Evolutionary conservation across 2,329 filamentous ascomycete species (phyloP), one percentile per base, ranked within the genome.

Genomic region (Gaeumannomyces sp.): DNA sequence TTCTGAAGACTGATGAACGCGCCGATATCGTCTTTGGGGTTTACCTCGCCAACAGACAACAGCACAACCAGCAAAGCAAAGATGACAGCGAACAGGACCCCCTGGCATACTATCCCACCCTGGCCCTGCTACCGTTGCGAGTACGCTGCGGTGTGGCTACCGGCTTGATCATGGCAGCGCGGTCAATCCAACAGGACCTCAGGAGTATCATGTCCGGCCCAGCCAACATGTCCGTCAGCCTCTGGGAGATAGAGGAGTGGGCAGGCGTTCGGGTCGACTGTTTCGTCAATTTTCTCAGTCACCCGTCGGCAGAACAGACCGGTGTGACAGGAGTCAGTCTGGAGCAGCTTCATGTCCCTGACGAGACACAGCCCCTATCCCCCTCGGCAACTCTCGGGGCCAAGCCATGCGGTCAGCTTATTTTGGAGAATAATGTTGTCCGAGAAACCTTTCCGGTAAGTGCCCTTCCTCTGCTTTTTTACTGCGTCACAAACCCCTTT

Each of bases 231-330:
- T 78, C 78, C 1, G 86, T 86, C 0, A 86, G 86, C 1, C 77
- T 97, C 1, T 85, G 85, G 77, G 88, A 96, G 73, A 88, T 97
- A 53, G 76, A 80, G 27, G 75, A 81, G 22, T 97, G 92, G 92
- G 94, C 91, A 0, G 89, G 89, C 0, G 76, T 92, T 2, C 79
- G 75, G 64, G 75, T 96, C 1, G 84, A 90, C 69, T 87, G 84
- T 0, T 94, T 91, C 76, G 86, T 97, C 70, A 97, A 97, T 73
- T 95, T 96, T 68, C 75, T 96, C 25, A 86, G 81, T 63, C 74
- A 87, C 6, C 31, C 38, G 7, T 14, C 10, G 8, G n/a, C 83
- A 83, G 0, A 65, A 67, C 10, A 57, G 64, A 27, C 16, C 31
- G 11, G 33, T 25, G 5, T 3, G 14, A 4, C 63, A 27, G 2